Evolutionary conservation across 352 stramenopile species (phyloP).

Genomic region (Pythium myriotylum): DNA sequence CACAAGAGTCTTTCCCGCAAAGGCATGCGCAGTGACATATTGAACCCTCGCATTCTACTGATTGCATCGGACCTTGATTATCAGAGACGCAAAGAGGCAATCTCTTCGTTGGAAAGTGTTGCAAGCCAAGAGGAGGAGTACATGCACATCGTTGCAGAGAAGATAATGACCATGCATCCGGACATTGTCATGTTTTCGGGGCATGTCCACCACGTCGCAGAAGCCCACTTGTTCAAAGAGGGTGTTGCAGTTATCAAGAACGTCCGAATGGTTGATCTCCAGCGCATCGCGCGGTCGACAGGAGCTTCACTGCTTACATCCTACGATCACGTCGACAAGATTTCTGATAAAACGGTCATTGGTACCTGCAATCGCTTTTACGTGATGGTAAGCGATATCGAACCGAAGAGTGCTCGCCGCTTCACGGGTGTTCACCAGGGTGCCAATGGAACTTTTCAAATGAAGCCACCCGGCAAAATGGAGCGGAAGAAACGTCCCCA

Average conservation of each 20-base stretch:
- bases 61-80: slow-evolving; percentile 85
- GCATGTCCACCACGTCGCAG: slow-evolving; percentile 83
- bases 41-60: slow-evolving; percentile 80
- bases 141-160: slow-evolving; percentile 90
- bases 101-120: slow-evolving; percentile 83
- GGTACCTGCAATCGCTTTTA: slow-evolving; percentile 84
- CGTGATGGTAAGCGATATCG: slow-evolving; percentile 80
- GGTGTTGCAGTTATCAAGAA: slow-evolving; percentile 88
- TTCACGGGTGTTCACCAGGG: slow-evolving; percentile 44
- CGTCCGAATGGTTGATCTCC: slow-evolving; percentile 72
- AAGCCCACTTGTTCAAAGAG: slow-evolving; percentile 77
- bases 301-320: slow-evolving; percentile 78
- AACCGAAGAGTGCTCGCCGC: slow-evolving; percentile 66
- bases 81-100: slow-evolving; percentile 81
- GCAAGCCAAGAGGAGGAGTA: slow-evolving; percentile 87
- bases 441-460: slow-evolving; percentile 29
- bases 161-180: slow-evolving; percentile 82
- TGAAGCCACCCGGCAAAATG: slow-evolving; percentile 12
- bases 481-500: slow-evolving; percentile 59
- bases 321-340: slow-evolving; percentile 90
- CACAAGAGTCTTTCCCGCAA: slow-evolving; percentile 86
- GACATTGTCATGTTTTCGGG: slow-evolving; percentile 88
- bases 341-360: slow-evolving; percentile 72
- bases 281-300: slow-evolving; percentile 78
- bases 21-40: slow-evolving; percentile 79